A percentile compares a stretch with the other conserved stretches of the same genome.
These are phyloP conservation scores for Tricholoma furcatifolium DNA, from an alignment of 768 basidiomycete species.

Conservation along the genomic window DNA sequence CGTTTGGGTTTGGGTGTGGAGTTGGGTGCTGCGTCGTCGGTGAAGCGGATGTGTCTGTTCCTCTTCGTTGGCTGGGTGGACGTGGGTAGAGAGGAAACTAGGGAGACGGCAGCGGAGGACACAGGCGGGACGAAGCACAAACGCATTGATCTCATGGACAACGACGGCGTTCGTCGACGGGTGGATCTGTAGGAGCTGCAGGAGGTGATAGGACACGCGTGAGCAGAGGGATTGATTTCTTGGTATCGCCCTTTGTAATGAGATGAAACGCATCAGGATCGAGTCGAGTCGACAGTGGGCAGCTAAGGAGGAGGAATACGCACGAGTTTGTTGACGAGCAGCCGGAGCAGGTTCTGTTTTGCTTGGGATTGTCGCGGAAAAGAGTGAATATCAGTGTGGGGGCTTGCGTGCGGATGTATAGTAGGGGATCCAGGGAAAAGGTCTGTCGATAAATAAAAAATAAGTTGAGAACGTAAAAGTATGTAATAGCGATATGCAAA, in stretches of 20 bases:
- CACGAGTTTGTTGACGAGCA: conserved; percentile 94
- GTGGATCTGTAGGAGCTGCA: conserved; percentile 87
- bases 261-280: no score
- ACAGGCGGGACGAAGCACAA: conserved; percentile 70
- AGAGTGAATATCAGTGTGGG: conserved; percentile 77
- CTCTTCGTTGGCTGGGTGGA: conserved; percentile 24
- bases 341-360: conserved; percentile 90
- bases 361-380: conserved; percentile 88
- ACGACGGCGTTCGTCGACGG: conserved; percentile 91
- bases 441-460: conserved; percentile 43
- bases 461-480: neutral
- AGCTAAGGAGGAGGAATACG: no score
- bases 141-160: conserved; percentile 79
- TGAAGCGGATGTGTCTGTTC: conserved; percentile 56
- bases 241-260: conserved; percentile 73
- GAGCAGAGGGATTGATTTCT: conserved; percentile 87
- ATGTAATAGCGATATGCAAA: no score
- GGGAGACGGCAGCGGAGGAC: conserved; percentile 31
- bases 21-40: conserved; percentile 34
- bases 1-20: conserved; percentile 31
- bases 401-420: conserved; percentile 85
- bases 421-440: conserved; percentile 79
- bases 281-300: no score
- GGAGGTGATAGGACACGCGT: conserved; percentile 84
- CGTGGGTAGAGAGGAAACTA: neutral